Evolutionary conservation across 1,284 basidiomycete species (phyloP), one percentile per base, ranked within the genome.

Genomic region (Heterobasidion annosum): DNA sequence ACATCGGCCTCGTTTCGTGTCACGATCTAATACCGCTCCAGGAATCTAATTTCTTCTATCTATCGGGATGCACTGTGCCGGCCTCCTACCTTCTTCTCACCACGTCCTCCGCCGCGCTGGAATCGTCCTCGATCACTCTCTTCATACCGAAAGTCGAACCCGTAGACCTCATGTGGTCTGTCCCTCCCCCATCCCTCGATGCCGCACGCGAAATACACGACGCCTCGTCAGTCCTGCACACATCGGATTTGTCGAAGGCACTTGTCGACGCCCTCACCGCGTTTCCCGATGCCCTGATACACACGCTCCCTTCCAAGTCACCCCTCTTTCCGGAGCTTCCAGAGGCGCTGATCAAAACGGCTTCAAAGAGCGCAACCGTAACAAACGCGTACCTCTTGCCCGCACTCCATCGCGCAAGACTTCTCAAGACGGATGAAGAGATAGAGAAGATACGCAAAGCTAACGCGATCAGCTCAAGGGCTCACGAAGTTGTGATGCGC

Each of bases 401-500:
- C 1, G 91, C 91, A 0, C 71, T 96, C 16, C 91, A 94, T 60
- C 73, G 71, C 35, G 84, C 91, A 4, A 78, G 93, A 8, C 69
- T 96, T 32, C 82, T 77, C 57, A 97, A 96, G 70, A 85, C 85
- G 16, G 68, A 73, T 3, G 68, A 75, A 44, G 93, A 96, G 70
- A 81, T 97, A 54, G 76, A 73, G 13, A 71, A 79, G 57, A 92
- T 96, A 62, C 74, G 77, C 53, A 78, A 80, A 54, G 93, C 93
- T 0, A 93, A 91, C 64, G 76, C 78, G 54, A 91, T 96, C 60
- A 92, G 89, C 58, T 91, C 88, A 0, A 77, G 84, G 3, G 93
- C 93, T 1, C 93, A 96, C 61, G 90, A 93, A 68, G 81, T 83
- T 8, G 82, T 96, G 48, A 96, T 96, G 92, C 78, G 89, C n/a